A percentile compares a stretch with the other conserved stretches of the same genome.
Conservation (phyloP, 176 grass and related monocot genomes). For the Paspalum vaginatum region DNA sequence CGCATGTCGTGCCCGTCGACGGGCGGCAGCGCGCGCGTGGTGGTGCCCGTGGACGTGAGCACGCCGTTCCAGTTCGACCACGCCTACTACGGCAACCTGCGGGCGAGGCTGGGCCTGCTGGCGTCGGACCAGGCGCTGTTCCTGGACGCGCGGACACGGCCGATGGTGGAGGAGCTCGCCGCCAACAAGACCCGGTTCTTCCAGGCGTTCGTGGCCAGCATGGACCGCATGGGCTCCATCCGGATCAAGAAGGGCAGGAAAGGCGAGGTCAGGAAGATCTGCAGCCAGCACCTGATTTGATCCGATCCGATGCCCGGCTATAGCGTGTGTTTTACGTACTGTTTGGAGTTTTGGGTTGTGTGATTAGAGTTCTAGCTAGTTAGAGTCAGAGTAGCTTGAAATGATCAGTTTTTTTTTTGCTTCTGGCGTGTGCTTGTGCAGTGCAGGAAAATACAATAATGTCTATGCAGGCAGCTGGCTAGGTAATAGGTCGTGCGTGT, state of each 20-base stretch:
- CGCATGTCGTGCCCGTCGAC: conserved; percentile 69
- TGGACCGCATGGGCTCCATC: conserved; percentile 82
- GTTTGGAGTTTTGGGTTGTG: background rate
- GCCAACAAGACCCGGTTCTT: conserved; percentile 70
- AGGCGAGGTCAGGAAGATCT: conserved; percentile 79
- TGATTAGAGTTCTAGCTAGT: background rate
- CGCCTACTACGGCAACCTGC: conserved; percentile 72
- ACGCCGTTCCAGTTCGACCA: conserved; percentile 78
- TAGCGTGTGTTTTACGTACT: no score
- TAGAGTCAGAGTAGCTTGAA: background rate
- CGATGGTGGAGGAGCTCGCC: conserved; percentile 59
- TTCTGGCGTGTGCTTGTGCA: background rate
- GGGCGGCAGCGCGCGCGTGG: conserved; percentile 62
- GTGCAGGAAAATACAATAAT: conserved; percentile 4
- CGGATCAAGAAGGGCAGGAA: conserved; percentile 87
- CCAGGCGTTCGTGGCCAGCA: conserved; percentile 54
- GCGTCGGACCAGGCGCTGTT: conserved; percentile 84
- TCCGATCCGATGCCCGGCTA: no score
- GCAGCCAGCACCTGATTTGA: conserved; percentile 57
- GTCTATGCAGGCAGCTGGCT: background rate
- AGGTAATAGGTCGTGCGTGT: background rate
- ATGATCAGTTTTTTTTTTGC: background rate
- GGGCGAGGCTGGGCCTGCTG: conserved; percentile 70
- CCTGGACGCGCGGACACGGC: conserved; percentile 65
- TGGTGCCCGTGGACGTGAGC: conserved; percentile 71